Base-by-base conservation (phyloP, 2,329 filamentous ascomycete species). In the Pleurostoma richardsiae region DNA sequence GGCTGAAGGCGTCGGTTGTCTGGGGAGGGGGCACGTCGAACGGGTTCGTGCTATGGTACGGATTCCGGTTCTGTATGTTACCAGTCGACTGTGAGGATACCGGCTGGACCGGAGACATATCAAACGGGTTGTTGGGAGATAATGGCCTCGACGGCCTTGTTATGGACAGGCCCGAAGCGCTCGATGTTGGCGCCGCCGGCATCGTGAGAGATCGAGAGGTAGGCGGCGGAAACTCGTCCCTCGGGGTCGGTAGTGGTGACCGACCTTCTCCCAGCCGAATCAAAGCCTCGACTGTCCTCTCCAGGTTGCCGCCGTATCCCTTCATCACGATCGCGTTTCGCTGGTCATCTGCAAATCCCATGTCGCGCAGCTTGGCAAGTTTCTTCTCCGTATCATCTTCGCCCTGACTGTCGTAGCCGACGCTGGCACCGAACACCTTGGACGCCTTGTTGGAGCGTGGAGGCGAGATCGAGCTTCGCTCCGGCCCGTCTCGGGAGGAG, bases 311-410 rank as follows among this genome's bases (percentile, higher is more conserved):
- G 59, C 86, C 84, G 30, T 95, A 77, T 3, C 87, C 86, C 61
- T 90, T 91, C 19, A 99, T 70, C 29, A 96, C 83, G 44, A 86
- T 82, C 4, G 82, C 76, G 59, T 96, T 97, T 49, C 87, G 82
- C 56, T 86, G 88, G 39, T 86, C 83, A 61, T 99, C 90, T 4
- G 72, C 73, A 58, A 99, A 99, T 0, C 94, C 94, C 90, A 97
- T 95, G 47, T 96, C 90, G 46, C 83, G 80, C 48, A 99, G 70
- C 44, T 82, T 83, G 3, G 75, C 73, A 62, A 97, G 67, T 64
- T 97, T 97, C 43, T 78, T 75, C 40, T 95, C 89, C 46, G 84
- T 76, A 48, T 83, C 82, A 54, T 86, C 75, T 29, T 45, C 49
- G 11, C 10, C 44, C 19, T 19, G 19, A 29, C 56, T 56, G 44